Evolutionary conservation across 177 flowering plant species (phyloP).

Genomic region (Tripterygium wilfordii): DNA sequence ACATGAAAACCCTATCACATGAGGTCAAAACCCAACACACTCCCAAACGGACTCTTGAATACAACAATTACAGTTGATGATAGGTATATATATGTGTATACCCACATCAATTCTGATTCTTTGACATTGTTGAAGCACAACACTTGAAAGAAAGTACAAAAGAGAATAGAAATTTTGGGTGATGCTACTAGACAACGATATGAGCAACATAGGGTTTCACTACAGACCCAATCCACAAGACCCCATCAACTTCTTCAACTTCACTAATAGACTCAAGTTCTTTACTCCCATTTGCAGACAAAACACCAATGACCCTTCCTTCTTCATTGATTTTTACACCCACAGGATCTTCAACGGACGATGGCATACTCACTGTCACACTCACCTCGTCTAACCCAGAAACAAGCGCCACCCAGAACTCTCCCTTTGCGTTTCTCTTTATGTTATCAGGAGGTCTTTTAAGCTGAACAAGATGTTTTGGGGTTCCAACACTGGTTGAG

Average conservation of each 20-base stretch:
- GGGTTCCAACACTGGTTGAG: not conserved
- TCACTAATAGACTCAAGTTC: not conserved
- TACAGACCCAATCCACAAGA: not conserved
- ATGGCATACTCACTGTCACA: not conserved
- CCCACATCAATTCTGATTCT: too few relatives aligned
- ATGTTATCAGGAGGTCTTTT: conserved; percentile 19
- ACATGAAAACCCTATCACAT: too few relatives aligned
- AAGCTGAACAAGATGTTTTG: conserved; percentile 13
- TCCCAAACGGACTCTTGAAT: too few relatives aligned
- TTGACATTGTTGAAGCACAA: too few relatives aligned
- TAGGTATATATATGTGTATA: too few relatives aligned
- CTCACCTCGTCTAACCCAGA: not conserved
- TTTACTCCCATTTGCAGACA: not conserved
- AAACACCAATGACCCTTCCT: not conserved
- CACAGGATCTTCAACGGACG: not conserved
- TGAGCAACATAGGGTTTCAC: not conserved
- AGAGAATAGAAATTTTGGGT: too few relatives aligned
- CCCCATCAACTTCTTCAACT: not conserved
- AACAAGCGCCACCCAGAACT: not conserved
- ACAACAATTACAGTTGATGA: too few relatives aligned
- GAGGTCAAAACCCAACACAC: too few relatives aligned
- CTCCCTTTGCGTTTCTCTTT: conserved; percentile 15
- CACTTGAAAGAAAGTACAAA: too few relatives aligned
- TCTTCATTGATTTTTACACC: not conserved
- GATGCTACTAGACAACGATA: too few relatives aligned